A percentile compares a stretch with the other conserved stretches of the same genome.
Conservation (phyloP, 2,329 filamentous ascomycete genomes). For the Diaporthe velutina region DNA sequence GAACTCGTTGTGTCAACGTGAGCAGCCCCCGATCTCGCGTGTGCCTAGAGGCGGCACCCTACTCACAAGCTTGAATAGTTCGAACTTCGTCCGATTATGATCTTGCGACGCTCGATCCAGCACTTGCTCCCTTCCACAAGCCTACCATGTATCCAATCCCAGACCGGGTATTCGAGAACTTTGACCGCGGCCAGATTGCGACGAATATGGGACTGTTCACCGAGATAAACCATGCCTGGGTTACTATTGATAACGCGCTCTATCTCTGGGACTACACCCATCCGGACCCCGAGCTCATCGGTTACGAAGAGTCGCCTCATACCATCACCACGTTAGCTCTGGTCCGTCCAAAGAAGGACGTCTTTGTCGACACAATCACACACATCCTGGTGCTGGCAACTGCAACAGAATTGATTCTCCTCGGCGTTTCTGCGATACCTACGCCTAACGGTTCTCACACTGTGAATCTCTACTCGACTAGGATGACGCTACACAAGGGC, state of each 20-base stretch:
- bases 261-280: conserved; percentile 99
- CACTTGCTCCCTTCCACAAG: conserved; percentile 93
- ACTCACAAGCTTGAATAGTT: conserved; percentile 63
- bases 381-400: conserved; percentile 93
- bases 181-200: conserved; percentile 86
- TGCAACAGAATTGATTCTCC: conserved; percentile 83
- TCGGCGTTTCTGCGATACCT: conserved; percentile 82
- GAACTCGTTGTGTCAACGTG: conserved; percentile 90
- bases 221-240: conserved; percentile 94
- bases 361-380: conserved; percentile 88
- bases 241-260: conserved; percentile 93
- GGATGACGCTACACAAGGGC: conserved; percentile 83
- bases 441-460: conserved; percentile 77
- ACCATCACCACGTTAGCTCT: conserved; percentile 93
- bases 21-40: conserved; percentile 53
- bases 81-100: conserved; percentile 95
- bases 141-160: conserved; percentile 90
- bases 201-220: conserved; percentile 97
- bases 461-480: conserved; percentile 88
- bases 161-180: conserved; percentile 91
- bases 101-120: conserved; percentile 72
- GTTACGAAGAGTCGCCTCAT: conserved; percentile 89
- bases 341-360: conserved; percentile 84
- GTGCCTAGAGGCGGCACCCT: background rate
- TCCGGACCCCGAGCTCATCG: conserved; percentile 90